These are phyloP conservation scores for Podospora comata DNA, from an alignment of 495 filamentous ascomycete genomes.

Conservation along the genomic window DNA sequence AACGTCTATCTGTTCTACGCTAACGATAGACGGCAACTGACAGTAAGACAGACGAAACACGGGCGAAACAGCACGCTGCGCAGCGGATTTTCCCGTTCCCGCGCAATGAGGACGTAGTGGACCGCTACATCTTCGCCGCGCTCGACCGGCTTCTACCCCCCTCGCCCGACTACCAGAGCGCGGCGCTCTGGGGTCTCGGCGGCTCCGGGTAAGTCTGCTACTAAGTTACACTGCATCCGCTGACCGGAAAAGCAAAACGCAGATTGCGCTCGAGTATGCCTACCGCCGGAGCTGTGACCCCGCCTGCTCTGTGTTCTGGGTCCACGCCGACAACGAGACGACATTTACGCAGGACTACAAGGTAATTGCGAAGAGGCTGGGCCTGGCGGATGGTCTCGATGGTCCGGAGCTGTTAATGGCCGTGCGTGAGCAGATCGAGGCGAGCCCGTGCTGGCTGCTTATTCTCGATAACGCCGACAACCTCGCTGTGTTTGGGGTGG, in stretches of 20 bases:
- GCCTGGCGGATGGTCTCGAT: constrained; percentile 16
- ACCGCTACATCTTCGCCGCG: constrained; percentile 8
- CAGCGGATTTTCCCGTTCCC: constrained; percentile 18
- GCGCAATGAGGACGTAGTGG: constrained; percentile 21
- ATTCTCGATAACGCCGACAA: constrained; percentile 42
- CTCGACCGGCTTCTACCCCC: constrained; percentile 19
- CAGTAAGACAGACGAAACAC: not conserved
- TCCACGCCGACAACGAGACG: constrained; percentile 29
- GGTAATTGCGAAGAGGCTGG: constrained; percentile 25
- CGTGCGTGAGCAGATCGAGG: constrained; percentile 20
- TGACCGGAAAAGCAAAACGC: constrained; percentile 25
- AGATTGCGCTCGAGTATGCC: constrained; percentile 31
- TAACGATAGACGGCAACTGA: constrained; percentile 2
- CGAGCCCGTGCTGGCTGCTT: constrained; percentile 32
- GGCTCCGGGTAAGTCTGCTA: constrained; percentile 22
- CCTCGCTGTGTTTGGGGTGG: constrained; percentile 24
- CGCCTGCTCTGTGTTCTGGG: constrained; percentile 35
- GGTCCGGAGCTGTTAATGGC: constrained; percentile 12
- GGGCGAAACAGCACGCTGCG: not conserved
- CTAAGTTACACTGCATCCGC: not conserved
- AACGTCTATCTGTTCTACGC: not conserved
- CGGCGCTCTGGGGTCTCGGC: constrained; percentile 23
- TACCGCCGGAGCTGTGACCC: constrained; percentile 27
- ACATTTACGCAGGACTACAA: constrained; percentile 33
- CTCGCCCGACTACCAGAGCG: constrained; percentile 14